A percentile compares a stretch with the other conserved stretches of the same genome.
Conservation (phyloP, 148 eudicot species). For the Salicornia ramosissima region DNA sequence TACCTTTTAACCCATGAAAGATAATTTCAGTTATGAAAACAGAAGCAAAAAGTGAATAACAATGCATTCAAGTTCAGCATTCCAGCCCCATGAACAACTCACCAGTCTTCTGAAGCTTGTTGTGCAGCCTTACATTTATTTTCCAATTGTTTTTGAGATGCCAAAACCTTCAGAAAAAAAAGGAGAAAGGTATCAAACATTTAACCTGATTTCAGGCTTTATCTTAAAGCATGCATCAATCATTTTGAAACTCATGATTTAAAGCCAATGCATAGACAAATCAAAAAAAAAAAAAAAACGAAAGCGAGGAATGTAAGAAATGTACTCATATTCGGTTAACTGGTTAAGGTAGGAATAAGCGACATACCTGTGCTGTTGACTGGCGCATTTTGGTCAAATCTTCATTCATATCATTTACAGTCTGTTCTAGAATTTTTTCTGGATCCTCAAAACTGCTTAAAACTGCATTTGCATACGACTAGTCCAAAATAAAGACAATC, state of each 20-base stretch:
- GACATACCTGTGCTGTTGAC: constrained; percentile 87
- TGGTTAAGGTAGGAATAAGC: constrained; percentile 1
- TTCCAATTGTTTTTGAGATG: constrained; percentile 94
- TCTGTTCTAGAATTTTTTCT: constrained; percentile 92
- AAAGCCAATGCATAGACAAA: not conserved
- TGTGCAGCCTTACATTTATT: constrained; percentile 80
- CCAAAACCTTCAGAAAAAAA: constrained; percentile 66
- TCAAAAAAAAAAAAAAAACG: not conserved
- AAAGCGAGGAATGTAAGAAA: not conserved
- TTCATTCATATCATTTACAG: constrained; percentile 88
- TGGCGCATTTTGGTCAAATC: constrained; percentile 95
- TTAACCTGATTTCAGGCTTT: not conserved
- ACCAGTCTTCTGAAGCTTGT: constrained; percentile 97
- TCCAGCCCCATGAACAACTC: constrained; percentile 19
- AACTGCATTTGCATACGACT: constrained; percentile 92
- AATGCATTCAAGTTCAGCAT: constrained; percentile 13
- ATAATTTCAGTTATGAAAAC: not conserved
- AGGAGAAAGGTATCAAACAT: constrained; percentile 11
- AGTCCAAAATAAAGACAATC: constrained; percentile 13
- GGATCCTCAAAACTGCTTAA: constrained; percentile 91
- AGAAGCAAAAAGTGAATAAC: constrained; percentile 12
- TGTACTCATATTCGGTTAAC: no score
- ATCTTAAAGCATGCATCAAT: constrained; percentile 1
- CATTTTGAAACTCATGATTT: not conserved
- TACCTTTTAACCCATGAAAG: constrained; percentile 54